Base-by-base conservation (phyloP, 352 stramenopile genomes). In the Hyaloperonospora arabidopsidis region DNA sequence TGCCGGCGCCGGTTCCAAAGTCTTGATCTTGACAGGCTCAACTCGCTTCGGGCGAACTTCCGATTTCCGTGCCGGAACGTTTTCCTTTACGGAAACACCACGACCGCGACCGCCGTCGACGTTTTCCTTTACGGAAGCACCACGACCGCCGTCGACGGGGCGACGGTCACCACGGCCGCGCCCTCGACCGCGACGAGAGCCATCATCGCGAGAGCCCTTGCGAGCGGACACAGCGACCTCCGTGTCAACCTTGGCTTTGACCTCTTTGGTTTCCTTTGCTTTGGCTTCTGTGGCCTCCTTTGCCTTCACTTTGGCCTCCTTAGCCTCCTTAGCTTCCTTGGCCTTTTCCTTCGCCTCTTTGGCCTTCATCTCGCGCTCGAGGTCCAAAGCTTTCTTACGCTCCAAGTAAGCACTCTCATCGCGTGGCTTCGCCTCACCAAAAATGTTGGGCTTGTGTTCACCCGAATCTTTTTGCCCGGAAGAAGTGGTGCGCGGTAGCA, bases 401-500 rank as follows among this genome's bases (percentile, higher is more conserved):
- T 89, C 81, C 11, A 71, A 65, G 54, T 89, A 87, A 48, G 65
- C 74, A 7, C 47, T 28, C 36, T 93, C 82, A 35, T 93, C 83
- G 28, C 79, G 83, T 2, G 84, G 82, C 65, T 93, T 95, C 17
- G 84, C 84, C n/a, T 91, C 74, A 14, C 84, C 84, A 48, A 95
- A 95, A 50, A 87, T 84, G 61, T 65, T 91, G 17, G 72, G 60
- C 40, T 79, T 86, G 44, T 70, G 51, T 15, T 45, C 55, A 25
- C 70, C 59, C 25, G 60, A 48, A 15, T 72, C 60, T 35, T 68
- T 56, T 25, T 62, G 52, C 29, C 84, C 70, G 0, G 56, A 68
- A 1, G 77, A 72, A 22, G 71, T 63, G 11, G 70, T 67, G 19
- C 84, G 82, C 17, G 84, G 79, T 38, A 75, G 49, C 21, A 95